Percentiles rank a stretch among this genome's conserved stretches.
These are phyloP conservation scores for Stramenopiles sp. DNA, from an alignment of 352 stramenopile species.

Conservation along the genomic window DNA sequence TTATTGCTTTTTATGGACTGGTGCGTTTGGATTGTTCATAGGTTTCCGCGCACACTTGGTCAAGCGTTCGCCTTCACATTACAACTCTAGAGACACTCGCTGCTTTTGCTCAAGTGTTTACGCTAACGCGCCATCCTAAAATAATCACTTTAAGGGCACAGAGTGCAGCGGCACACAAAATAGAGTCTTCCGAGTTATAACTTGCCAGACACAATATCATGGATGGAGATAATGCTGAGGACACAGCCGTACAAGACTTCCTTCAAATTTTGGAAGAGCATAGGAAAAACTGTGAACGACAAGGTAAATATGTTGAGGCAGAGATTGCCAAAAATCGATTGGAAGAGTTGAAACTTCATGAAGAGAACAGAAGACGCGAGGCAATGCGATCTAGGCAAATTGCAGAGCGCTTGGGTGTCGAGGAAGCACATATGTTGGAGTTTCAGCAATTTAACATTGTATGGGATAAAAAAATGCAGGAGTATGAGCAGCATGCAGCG, in stretches of 20 bases:
- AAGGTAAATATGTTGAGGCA: constrained; percentile 89
- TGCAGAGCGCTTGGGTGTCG: constrained; percentile 71
- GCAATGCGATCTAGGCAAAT: constrained; percentile 83
- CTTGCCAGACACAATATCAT: too few species aligned
- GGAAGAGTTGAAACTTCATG: constrained; percentile 84
- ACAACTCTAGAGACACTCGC: too few species aligned
- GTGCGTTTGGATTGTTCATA: too few species aligned
- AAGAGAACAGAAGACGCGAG: constrained; percentile 77
- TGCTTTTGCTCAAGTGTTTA: too few species aligned
- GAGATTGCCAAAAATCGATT: constrained; percentile 86
- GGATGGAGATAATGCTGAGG: constrained; percentile 42
- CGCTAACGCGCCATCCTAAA: too few species aligned
- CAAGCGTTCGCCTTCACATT: too few species aligned
- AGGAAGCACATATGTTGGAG: constrained; percentile 92
- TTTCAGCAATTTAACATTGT: constrained; percentile 89
- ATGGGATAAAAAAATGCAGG: constrained; percentile 84
- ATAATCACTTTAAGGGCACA: too few species aligned
- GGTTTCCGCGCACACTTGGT: too few species aligned
- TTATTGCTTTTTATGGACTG: too few species aligned
- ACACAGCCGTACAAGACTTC: constrained; percentile 57
- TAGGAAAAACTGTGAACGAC: constrained; percentile 82
- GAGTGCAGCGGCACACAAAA: too few species aligned
- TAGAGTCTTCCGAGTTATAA: too few species aligned
- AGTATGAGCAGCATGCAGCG: constrained; percentile 75
- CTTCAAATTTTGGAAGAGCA: constrained; percentile 76